Percentiles rank a stretch among this genome's conserved stretches.
Evolutionary conservation across 805 yeast genomes (phyloP).

Genomic region (Zygosaccharomyces bisporus): DNA sequence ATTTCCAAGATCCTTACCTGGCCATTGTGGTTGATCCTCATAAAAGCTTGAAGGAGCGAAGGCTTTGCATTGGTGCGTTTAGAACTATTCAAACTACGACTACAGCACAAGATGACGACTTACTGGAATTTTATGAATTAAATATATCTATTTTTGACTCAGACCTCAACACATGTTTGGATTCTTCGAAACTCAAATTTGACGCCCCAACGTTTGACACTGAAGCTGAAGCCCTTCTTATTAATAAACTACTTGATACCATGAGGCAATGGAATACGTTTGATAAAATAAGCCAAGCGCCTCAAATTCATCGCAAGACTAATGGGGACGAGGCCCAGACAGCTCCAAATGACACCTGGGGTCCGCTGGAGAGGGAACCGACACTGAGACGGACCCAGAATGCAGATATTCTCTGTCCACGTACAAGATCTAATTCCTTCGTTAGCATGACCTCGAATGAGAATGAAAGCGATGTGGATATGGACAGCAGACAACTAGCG

Average conservation of each 20-base stretch:
- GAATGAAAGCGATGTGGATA: slow-evolving; percentile 29
- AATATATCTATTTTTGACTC: slow-evolving; percentile 23
- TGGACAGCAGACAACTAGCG: slow-evolving; percentile 20
- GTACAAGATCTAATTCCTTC: slow-evolving; percentile 19
- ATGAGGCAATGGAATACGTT: slow-evolving; percentile 26
- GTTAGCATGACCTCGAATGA: slow-evolving; percentile 19
- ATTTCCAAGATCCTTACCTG: slow-evolving; percentile 85
- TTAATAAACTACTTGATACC: slow-evolving; percentile 24
- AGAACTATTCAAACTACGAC: slow-evolving; percentile 55
- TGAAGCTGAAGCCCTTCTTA: slow-evolving; percentile 11
- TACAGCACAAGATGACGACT: neutral
- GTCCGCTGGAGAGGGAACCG: neutral
- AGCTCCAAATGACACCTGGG: neutral
- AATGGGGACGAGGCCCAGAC: neutral
- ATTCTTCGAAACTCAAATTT: slow-evolving; percentile 11
- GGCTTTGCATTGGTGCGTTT: slow-evolving; percentile 84
- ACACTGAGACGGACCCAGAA: slow-evolving; percentile 6
- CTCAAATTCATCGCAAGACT: slow-evolving; percentile 3
- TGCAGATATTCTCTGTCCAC: slow-evolving; percentile 8
- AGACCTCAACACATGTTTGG: slow-evolving; percentile 18
- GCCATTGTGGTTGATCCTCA: slow-evolving; percentile 88
- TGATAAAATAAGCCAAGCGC: slow-evolving; percentile 13
- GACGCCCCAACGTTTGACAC: slow-evolving; percentile 11
- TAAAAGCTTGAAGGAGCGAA: slow-evolving; percentile 56
- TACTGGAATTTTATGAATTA: slow-evolving; percentile 23